Conservation (phyloP, 306 rosid species). For the Quercus agrifolia region DNA sequence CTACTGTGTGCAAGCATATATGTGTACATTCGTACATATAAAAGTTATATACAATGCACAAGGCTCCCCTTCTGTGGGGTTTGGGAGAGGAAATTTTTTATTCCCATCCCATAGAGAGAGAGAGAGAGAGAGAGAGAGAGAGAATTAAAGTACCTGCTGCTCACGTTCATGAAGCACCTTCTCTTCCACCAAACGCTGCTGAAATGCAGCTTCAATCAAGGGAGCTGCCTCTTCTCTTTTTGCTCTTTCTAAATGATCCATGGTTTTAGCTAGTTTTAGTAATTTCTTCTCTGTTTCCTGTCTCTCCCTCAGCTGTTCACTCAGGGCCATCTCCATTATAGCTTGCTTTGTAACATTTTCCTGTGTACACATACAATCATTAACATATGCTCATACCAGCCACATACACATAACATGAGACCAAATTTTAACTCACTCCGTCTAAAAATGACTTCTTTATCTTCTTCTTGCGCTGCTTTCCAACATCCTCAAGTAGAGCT, state of each 20-base stretch:
- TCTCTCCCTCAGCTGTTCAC: conserved; percentile 79
- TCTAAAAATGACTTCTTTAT: conserved; percentile 64
- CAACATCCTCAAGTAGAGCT: conserved; percentile 55
- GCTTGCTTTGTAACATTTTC: conserved; percentile 63
- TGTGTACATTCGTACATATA: neutral
- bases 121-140: too few relatives aligned
- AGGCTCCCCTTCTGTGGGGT: too few relatives aligned
- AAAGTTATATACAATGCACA: neutral
- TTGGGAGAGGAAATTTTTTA: too few relatives aligned
- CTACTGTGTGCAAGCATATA: neutral
- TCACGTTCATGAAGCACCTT: conserved; percentile 74
- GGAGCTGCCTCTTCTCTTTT: conserved; percentile 94
- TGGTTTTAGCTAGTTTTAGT: conserved; percentile 69
- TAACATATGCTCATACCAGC: neutral
- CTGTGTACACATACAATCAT: conserved; percentile 28
- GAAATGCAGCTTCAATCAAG: conserved; percentile 81
- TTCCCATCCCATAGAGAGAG: too few relatives aligned
- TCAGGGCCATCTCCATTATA: conserved; percentile 64
- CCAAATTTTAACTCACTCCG: conserved; percentile 48
- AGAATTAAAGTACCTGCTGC: conserved; percentile 50
- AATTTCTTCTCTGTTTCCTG: conserved; percentile 93
- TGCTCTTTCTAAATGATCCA: conserved; percentile 94
- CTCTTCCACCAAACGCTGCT: conserved; percentile 79
- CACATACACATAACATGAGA: conserved; percentile 7
- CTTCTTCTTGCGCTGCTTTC: conserved; percentile 44